Evolutionary conservation across 1,284 basidiomycete genomes (phyloP), one percentile per base, ranked within the genome.

Genomic region (Ustilago xerochloae): DNA sequence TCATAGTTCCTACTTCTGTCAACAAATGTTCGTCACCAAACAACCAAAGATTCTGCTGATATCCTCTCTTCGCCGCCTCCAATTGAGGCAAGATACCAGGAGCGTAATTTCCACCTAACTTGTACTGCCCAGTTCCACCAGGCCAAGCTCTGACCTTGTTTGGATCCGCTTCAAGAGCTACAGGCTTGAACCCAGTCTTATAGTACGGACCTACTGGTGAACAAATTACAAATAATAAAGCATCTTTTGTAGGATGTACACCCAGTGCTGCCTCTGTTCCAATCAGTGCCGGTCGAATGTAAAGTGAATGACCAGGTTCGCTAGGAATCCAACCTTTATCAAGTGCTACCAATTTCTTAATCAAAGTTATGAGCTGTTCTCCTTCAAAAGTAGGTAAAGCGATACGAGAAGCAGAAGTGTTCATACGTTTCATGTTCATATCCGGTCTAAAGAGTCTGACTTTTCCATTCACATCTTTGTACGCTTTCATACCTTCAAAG

Each of bases 401-500:
- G 63, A 93, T 86, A 22, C 83, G 70, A 6, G 70, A 70, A 16
- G 93, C 93, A 74, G 91, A 93, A 5, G 87, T 85, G 26, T 87
- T 87, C 84, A 94, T 88, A 22, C 93, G 88, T 29, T 87, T 87
- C 95, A 99, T 98, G 87, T 99, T 99, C 81, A 95, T 96, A 84
- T 99, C 94, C 1, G 97, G 97, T 53, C 97, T 88, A 88, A 99
- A 99, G 67, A 99, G 86, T 13, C 93, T 90, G 13, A 97, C 89
- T 52, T 89, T 90, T 22, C 92, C 94, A 48, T 90, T 87, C 52
- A 89, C 86, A 75, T 92, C 90, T 60, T 91, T 88, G 87, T 98
- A 99, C 0, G 95, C 96, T 72, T 99, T 99, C 89, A 97, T 90
- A 24, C 96, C 96, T 84, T 99, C 96, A 81, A 99, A 99, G 4